phyloP scores from a whole-genome alignment of 495 filamentous ascomycete genomes.

The Annulohypoxylon moriforme region DNA sequence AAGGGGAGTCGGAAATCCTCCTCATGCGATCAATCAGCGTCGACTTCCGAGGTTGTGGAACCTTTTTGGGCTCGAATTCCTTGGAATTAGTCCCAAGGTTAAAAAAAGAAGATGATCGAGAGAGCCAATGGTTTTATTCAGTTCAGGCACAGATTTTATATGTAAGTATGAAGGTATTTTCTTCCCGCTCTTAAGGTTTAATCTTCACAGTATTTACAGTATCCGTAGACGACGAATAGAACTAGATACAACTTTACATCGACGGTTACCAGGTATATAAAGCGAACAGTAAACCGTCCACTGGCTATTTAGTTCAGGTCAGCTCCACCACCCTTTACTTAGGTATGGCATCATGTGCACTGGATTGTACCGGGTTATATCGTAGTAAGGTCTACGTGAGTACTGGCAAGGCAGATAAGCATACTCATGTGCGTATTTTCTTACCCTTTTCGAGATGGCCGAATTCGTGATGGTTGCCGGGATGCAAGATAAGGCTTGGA shows the following conservation, averaged over 20 bases:
- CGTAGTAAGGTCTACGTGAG: slow-evolving; percentile 8
- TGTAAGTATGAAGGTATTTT: neutral
- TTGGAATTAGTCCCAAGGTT: slow-evolving; percentile 18
- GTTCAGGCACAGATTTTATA: slow-evolving; percentile 4
- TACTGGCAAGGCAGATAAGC: slow-evolving; percentile 38
- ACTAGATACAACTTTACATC: slow-evolving; percentile 17
- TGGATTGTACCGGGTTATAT: slow-evolving; percentile 37
- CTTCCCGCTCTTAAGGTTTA: neutral
- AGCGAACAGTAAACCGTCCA: neutral
- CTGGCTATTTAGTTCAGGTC: neutral
- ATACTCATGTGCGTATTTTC: slow-evolving; percentile 33
- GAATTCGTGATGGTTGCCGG: slow-evolving; percentile 43
- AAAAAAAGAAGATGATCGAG: slow-evolving; percentile 14
- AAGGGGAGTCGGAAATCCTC: neutral
- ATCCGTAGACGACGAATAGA: neutral
- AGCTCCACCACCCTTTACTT: slow-evolving; percentile 22
- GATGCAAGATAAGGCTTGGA: slow-evolving; percentile 50
- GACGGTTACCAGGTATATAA: slow-evolving; percentile 5
- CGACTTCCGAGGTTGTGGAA: slow-evolving; percentile 22
- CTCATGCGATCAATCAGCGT: slow-evolving; percentile 25
- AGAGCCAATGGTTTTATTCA: slow-evolving; percentile 17
- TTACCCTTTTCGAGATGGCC: slow-evolving; percentile 42
- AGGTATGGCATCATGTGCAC: slow-evolving; percentile 42
- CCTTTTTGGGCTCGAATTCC: slow-evolving; percentile 33
- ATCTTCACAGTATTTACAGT: neutral